Evolutionary conservation across 371 early-diverging fungal species (phyloP), one percentile per base, ranked within the genome.

Genomic region (Synchytrium microbalum): DNA sequence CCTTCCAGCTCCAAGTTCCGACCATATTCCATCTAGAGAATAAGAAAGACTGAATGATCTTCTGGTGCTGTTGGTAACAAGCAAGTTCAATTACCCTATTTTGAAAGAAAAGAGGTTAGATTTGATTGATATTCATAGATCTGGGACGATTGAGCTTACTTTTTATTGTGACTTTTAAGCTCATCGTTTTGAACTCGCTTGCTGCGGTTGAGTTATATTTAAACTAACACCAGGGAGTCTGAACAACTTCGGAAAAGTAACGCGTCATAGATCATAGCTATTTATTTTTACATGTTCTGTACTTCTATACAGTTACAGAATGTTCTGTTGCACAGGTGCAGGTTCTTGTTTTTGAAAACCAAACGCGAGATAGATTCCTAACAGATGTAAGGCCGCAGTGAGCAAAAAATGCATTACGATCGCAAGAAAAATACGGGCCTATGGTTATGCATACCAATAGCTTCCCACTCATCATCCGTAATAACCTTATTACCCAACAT

Each of bases 381-480:
- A 8, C 13, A 8, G 24, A 14, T 51, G 23, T 51, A 14, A 51
- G 14, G 14, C 14, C 14, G 14, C 23, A 14, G 14, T 23, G 14
- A 51, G 14, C 14, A 51, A 14, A 51, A 51, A 51, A 14, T 14
- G 23, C 51, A 51, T 14, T 14, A 51, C 14, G 14, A 66, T 51
- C 14, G n/a, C n/a, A n/a, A n/a, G n/a, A n/a, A n/a, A n/a, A n/a
- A n/a, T n/a, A n/a, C n/a, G n/a, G n/a, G n/a, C n/a, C n/a, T n/a
- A n/a, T n/a, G n/a, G n/a, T n/a, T n/a, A n/a, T n/a, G 5, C 69
- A 80, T 76, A 65, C 92, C 92, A 14, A 88, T 84, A 8, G 91
- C 93, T 68, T 96, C 96, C 97, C 97, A 96, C 72, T 96, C 93
- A 59, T 92, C 93, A 2, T 69, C 66, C 0, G 86, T 79, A 29